Evolutionary conservation across 108 stramenopile genomes (phyloP).

Genomic region (Nitzschia sp.): DNA sequence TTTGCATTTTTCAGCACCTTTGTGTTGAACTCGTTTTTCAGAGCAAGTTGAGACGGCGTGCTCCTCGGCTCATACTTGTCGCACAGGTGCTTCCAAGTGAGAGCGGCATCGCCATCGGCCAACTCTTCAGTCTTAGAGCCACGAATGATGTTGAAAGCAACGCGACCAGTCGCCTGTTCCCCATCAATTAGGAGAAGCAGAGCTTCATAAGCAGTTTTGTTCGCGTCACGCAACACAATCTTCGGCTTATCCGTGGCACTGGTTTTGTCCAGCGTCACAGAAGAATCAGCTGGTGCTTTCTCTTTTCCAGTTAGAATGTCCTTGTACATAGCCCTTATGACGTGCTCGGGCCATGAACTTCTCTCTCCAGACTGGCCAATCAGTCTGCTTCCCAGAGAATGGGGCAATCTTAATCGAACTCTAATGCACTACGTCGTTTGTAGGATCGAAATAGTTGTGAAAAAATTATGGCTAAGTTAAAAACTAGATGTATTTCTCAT

Average conservation of each 20-base stretch:
- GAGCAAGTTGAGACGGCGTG: too few species aligned
- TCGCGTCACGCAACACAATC: background rate
- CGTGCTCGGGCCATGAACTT: conserved; percentile 8
- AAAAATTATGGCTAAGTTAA: too few species aligned
- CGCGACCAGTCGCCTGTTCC: background rate
- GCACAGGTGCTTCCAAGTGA: background rate
- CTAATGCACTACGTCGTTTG: too few species aligned
- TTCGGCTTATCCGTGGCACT: too few species aligned
- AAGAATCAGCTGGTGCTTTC: background rate
- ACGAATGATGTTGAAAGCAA: background rate
- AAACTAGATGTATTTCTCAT: too few species aligned
- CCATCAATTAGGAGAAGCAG: background rate
- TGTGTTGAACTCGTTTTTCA: background rate
- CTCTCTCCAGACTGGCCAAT: background rate
- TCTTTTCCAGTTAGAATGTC: background rate
- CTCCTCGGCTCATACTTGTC: conserved; percentile 1
- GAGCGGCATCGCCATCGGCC: background rate
- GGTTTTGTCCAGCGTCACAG: background rate
- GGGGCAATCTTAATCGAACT: background rate
- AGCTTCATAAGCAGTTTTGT: background rate
- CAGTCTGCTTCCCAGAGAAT: background rate
- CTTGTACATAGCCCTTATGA: background rate
- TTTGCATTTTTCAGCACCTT: background rate
- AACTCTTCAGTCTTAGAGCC: background rate
- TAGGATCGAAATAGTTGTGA: too few species aligned